Conservation (phyloP, 164 flowering plant genomes). For the Echeveria elegans region DNA sequence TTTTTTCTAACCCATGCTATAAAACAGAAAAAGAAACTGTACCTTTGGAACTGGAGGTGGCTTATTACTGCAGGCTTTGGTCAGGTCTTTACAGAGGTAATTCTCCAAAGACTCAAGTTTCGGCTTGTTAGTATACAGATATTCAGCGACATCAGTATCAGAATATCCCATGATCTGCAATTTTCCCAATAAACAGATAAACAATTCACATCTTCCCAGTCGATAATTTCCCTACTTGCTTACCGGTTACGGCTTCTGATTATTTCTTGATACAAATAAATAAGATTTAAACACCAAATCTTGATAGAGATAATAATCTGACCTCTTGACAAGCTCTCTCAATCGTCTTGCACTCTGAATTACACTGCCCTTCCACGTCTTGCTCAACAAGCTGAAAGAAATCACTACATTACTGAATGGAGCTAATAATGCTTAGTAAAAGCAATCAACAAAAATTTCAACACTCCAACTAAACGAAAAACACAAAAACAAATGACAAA, state of each 20-base stretch:
- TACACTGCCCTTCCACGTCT: conserved; percentile 78
- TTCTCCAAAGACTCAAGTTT: conserved; percentile 44
- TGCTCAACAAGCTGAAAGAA: conserved; percentile 71
- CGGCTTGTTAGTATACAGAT: conserved; percentile 54
- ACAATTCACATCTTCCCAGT: not conserved
- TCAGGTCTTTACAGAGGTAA: conserved; percentile 73
- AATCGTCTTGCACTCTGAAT: conserved; percentile 85
- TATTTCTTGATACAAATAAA: not conserved
- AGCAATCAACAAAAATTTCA: too few species aligned
- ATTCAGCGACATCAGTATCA: conserved; percentile 95
- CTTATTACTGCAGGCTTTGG: conserved; percentile 55
- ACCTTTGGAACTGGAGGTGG: conserved; percentile 92
- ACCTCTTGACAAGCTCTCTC: conserved; percentile 94
- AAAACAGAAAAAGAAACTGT: conserved; percentile 11
- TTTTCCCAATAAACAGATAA: conserved; percentile 5
- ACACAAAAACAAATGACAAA: too few species aligned
- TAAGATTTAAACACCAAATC: not conserved
- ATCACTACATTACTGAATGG: not conserved
- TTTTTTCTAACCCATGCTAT: not conserved
- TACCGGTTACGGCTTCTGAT: too few species aligned
- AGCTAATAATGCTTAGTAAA: too few species aligned
- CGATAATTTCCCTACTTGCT: not conserved
- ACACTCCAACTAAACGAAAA: too few species aligned
- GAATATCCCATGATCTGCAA: conserved; percentile 82
- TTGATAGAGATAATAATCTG: conserved; percentile 7